These are phyloP conservation scores for Amanita muscaria DNA, from an alignment of 768 basidiomycete genomes.

Conservation along the genomic window DNA sequence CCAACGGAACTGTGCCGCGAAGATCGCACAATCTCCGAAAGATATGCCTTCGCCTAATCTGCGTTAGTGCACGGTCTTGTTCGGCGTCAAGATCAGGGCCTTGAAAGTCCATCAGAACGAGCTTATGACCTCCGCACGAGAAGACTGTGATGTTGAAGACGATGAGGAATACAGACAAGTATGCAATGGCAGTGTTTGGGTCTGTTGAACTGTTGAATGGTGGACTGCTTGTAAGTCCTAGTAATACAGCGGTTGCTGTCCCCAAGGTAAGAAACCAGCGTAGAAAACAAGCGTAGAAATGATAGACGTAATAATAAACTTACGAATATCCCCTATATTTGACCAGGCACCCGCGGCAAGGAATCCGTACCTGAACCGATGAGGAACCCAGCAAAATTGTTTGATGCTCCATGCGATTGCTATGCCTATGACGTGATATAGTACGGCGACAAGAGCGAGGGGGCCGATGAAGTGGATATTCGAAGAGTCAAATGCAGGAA, in stretches of 20 bases:
- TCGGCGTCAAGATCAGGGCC: slow-evolving; percentile 56
- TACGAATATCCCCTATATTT: slow-evolving; percentile 67
- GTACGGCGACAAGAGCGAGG: slow-evolving; percentile 46
- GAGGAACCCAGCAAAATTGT: slow-evolving; percentile 68
- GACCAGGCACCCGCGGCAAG: slow-evolving; percentile 61
- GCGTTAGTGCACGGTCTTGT: slow-evolving; percentile 40
- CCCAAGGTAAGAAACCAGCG: no score
- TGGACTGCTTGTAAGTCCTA: slow-evolving; percentile 49
- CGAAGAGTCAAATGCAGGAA: slow-evolving; percentile 52
- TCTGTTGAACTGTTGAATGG: slow-evolving; percentile 57
- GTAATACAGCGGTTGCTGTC: slow-evolving; percentile 61
- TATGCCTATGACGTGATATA: slow-evolving; percentile 52
- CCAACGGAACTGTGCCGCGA: not conserved
- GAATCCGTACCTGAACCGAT: slow-evolving; percentile 65
- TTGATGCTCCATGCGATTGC: slow-evolving; percentile 45
- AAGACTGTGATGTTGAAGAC: slow-evolving; percentile 58
- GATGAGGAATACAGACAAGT: slow-evolving; percentile 53
- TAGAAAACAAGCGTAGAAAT: not conserved
- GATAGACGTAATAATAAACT: slow-evolving; percentile 16
- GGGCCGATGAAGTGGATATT: slow-evolving; percentile 55
- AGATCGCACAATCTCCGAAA: not conserved
- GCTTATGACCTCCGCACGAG: slow-evolving; percentile 47
- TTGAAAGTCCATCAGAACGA: slow-evolving; percentile 52
- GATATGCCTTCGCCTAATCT: slow-evolving; percentile 23
- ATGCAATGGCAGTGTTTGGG: slow-evolving; percentile 55